Evolutionary conservation across 495 filamentous ascomycete genomes (phyloP).

Genomic region (Saxispiralis lemnorum): DNA sequence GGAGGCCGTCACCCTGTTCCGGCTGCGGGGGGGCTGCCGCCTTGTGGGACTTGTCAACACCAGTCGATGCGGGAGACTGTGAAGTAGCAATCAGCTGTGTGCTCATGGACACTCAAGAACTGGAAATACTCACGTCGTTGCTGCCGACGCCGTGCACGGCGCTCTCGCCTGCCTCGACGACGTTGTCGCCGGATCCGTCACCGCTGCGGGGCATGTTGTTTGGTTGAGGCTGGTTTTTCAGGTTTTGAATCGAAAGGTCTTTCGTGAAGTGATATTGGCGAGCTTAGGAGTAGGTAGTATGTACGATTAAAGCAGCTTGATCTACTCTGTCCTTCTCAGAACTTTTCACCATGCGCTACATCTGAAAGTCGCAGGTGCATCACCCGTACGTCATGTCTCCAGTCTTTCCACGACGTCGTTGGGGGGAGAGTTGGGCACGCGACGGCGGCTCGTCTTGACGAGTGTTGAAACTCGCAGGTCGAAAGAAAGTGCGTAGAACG

Average conservation of each 20-base stretch:
- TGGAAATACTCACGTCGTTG: constrained; percentile 11
- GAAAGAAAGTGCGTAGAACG: too few relatives aligned
- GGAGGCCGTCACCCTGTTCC: constrained; percentile 7
- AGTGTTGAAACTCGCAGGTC: too few relatives aligned
- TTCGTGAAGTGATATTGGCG: not conserved
- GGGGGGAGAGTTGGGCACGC: too few relatives aligned
- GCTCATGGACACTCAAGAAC: not conserved
- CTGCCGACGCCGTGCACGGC: constrained; percentile 13
- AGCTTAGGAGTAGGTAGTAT: too few relatives aligned
- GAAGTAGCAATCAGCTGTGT: not conserved
- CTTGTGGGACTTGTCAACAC: constrained; percentile 10
- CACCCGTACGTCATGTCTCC: too few relatives aligned
- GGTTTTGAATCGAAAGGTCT: not conserved
- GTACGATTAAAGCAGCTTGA: too few relatives aligned
- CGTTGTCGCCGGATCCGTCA: constrained; percentile 14
- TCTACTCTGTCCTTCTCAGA: too few relatives aligned
- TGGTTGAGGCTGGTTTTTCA: constrained; percentile 1
- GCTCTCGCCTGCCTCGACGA: constrained; percentile 13
- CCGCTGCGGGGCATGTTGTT: constrained; percentile 18
- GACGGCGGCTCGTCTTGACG: too few relatives aligned
- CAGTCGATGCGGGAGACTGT: constrained; percentile 3
- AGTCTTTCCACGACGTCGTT: too few relatives aligned
- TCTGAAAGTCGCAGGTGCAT: too few relatives aligned
- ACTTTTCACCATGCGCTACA: too few relatives aligned
- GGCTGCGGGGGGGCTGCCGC: constrained; percentile 6